These are phyloP conservation scores for Gossypium trilobum DNA, from an alignment of 441 rosid genomes.

Conservation along the genomic window DNA sequence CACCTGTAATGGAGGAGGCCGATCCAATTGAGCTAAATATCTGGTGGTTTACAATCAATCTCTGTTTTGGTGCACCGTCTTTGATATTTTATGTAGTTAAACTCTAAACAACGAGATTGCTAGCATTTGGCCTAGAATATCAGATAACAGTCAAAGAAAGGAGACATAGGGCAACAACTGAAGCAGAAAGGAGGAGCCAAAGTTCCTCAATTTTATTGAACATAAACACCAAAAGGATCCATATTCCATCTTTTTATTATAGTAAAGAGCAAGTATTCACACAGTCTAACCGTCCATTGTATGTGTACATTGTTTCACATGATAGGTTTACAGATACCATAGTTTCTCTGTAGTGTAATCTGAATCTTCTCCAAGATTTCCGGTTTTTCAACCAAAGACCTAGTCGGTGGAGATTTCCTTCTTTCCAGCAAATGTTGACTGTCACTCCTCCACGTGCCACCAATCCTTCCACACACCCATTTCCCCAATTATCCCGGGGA, in stretches of 20 bases:
- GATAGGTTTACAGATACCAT: constrained; percentile 27
- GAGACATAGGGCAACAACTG: not conserved
- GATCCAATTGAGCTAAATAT: not conserved
- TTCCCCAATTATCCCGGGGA: constrained; percentile 64
- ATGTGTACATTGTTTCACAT: constrained; percentile 41
- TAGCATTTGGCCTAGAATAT: not conserved
- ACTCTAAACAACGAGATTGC: not conserved
- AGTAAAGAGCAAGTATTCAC: constrained; percentile 18
- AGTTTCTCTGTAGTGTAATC: constrained; percentile 50
- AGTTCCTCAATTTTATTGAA: not conserved
- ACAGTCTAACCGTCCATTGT: constrained; percentile 40
- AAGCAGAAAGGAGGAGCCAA: not conserved
- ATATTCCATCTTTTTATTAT: not conserved
- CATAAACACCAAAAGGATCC: not conserved
- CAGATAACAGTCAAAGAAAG: not conserved
- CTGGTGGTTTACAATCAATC: not conserved
- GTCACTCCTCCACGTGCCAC: constrained; percentile 70
- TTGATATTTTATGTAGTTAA: not conserved
- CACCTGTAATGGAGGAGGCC: not conserved
- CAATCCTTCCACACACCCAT: constrained; percentile 62
- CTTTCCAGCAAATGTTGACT: constrained; percentile 58
- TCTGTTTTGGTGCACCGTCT: not conserved
- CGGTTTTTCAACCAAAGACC: constrained; percentile 32
- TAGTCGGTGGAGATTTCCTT: constrained; percentile 63
- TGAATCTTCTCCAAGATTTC: constrained; percentile 26